Conservation (phyloP, 768 basidiomycete genomes). For the Termitomyces sp. region DNA sequence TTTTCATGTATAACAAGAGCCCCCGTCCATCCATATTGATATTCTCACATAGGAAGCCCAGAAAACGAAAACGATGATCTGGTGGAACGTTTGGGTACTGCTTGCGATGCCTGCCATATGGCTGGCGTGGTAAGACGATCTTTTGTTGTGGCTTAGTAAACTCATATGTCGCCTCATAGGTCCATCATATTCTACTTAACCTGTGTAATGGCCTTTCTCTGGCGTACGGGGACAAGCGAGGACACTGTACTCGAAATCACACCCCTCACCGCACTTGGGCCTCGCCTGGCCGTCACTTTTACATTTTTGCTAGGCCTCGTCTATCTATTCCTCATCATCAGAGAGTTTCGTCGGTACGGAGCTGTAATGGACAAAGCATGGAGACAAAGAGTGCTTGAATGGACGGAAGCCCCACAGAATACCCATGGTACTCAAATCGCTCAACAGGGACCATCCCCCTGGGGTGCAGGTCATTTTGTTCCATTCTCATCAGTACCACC, state of each 20-base stretch:
- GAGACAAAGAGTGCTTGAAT: too few species aligned
- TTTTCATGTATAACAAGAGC: not conserved
- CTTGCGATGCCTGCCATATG: constrained; percentile 64
- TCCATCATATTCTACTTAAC: constrained; percentile 65
- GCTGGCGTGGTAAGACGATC: constrained; percentile 53
- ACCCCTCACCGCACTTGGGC: too few species aligned
- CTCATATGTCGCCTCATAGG: constrained; percentile 27
- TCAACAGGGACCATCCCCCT: too few species aligned
- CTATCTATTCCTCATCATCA: not conserved
- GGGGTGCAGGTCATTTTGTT: too few species aligned
- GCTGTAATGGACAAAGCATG: not conserved
- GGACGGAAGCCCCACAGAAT: too few species aligned
- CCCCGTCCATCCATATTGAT: too few species aligned
- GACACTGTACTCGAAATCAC: constrained; percentile 32
- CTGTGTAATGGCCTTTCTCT: constrained; percentile 64
- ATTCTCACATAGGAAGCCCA: constrained; percentile 68
- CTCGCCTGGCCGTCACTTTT: constrained; percentile 52
- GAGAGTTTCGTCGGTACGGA: not conserved
- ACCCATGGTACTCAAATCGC: too few species aligned
- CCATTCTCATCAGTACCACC: too few species aligned
- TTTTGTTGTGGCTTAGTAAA: too few species aligned
- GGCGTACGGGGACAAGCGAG: constrained; percentile 57
- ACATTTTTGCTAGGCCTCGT: not conserved
- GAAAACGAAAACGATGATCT: constrained; percentile 22
- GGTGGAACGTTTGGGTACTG: constrained; percentile 62